Evolutionary conservation across 495 filamentous ascomycete species (phyloP).

Genomic region (Penicillium samsonianum): DNA sequence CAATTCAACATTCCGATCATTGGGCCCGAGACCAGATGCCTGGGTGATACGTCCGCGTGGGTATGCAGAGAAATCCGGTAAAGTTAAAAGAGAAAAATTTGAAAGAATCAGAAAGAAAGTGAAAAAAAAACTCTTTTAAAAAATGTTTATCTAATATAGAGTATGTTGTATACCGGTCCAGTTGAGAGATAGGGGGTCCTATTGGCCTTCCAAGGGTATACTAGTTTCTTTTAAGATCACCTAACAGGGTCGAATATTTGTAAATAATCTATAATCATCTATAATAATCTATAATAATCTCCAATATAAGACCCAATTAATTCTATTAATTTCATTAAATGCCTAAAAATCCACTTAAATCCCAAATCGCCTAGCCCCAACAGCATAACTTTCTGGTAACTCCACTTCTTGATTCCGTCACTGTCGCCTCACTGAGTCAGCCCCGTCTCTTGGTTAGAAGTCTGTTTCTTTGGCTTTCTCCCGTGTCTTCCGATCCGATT

Average conservation of each 20-base stretch:
- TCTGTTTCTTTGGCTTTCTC: conserved; percentile 28
- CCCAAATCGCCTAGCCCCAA: conserved; percentile 8
- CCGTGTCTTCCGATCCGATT: conserved; percentile 34
- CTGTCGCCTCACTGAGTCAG: conserved; percentile 32
- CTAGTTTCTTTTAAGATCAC: too few relatives aligned
- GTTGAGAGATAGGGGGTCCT: not conserved
- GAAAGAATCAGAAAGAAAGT: not conserved
- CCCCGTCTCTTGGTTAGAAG: conserved; percentile 21
- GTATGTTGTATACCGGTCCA: not conserved
- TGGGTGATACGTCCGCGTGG: conserved; percentile 4
- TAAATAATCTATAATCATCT: too few relatives aligned
- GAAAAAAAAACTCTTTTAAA: not conserved
- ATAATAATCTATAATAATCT: too few relatives aligned
- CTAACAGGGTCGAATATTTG: too few relatives aligned
- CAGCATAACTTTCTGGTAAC: conserved; percentile 24
- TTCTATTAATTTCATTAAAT: not conserved
- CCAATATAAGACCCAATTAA: not conserved
- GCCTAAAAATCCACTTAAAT: not conserved
- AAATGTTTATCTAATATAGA: not conserved
- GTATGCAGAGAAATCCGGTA: not conserved
- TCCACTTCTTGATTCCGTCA: conserved; percentile 33
- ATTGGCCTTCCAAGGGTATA: not conserved
- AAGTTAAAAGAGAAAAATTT: not conserved
- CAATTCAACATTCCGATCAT: conserved; percentile 19
- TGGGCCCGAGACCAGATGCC: conserved; percentile 12